phyloP scores from a whole-genome alignment of 2,329 filamentous ascomycete species.

The Alternaria solani region DNA sequence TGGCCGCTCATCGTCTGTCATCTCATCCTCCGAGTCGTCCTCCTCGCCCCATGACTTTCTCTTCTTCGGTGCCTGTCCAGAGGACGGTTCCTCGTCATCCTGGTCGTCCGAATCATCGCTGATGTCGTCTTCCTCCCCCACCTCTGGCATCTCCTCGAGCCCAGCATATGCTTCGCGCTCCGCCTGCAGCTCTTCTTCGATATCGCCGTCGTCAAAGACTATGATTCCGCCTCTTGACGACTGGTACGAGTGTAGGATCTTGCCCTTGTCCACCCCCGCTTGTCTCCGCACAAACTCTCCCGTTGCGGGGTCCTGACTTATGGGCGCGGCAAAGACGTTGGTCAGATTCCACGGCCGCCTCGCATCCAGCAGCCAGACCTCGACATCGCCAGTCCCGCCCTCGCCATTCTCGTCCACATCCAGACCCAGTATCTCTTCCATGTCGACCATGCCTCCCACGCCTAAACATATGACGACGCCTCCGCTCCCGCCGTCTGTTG shows the following conservation, averaged over 20 bases:
- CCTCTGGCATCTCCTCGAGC: slow-evolving; percentile 88
- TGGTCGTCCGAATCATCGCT: slow-evolving; percentile 61
- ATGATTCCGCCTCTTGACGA: slow-evolving; percentile 86
- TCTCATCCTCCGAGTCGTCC: slow-evolving; percentile 67
- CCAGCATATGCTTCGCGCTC: slow-evolving; percentile 86
- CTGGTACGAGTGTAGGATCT: slow-evolving; percentile 74
- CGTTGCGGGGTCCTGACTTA: slow-evolving; percentile 55
- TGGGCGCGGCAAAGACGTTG: slow-evolving; percentile 83
- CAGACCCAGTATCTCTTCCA: slow-evolving; percentile 80
- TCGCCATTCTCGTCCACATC: slow-evolving; percentile 71
- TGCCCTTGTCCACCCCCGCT: slow-evolving; percentile 74
- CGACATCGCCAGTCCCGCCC: slow-evolving; percentile 77
- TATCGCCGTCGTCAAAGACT: slow-evolving; percentile 95
- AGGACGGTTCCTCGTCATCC: slow-evolving; percentile 46
- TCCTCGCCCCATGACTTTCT: slow-evolving; percentile 60
- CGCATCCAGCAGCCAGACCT: slow-evolving; percentile 93
- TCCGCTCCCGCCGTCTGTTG: slow-evolving; percentile 80
- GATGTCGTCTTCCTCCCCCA: slow-evolving; percentile 75
- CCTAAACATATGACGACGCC: slow-evolving; percentile 92
- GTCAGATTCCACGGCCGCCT: slow-evolving; percentile 92
- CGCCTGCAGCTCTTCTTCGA: slow-evolving; percentile 77
- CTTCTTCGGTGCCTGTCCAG: slow-evolving; percentile 50
- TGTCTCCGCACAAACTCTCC: slow-evolving; percentile 61
- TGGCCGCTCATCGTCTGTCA: slow-evolving; percentile 78
- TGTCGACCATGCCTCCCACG: slow-evolving; percentile 88